Evolutionary conservation across 495 filamentous ascomycete genomes (phyloP), one percentile per base, ranked within the genome.

Genomic region (Neurospora terricola): DNA sequence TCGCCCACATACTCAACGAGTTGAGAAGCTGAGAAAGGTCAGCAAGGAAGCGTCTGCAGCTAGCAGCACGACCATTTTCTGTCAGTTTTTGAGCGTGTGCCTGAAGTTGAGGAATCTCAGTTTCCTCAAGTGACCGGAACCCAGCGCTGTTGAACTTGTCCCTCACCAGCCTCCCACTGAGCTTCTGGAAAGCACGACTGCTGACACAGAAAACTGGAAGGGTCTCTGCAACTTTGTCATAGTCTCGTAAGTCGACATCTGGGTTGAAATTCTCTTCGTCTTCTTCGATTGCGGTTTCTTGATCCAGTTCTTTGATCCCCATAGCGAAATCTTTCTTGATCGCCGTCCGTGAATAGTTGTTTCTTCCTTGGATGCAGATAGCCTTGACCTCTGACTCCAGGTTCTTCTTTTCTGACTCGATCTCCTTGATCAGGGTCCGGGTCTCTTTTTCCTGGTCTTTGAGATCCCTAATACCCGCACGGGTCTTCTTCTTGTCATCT

Each of bases 151-250:
- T 39, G 80, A 86, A 73, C n/a, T 78, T 71, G 38, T 81, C 80
- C 30, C 77, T 77, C 38, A 80, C 76, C 7, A 91, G 75, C 5
- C 87, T 85, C 18, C 88, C 88, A 43, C 81, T 81, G 16, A 92
- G 77, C 69, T 89, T 88, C 73, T 91, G 88, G 69, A 90, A 92
- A 0, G 85, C 90, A 34, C 86, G 80, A 66, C 85, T 87, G 69
- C 86, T 88, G 10, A 90, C 88, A 73, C 89, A 91, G 75, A 91
- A 92, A 2, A 92, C 88, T 0, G 88, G 87, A 7, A 92, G 81
- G 5, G 80, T 82, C 7, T 79, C 80, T 0, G 89, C 88, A 14
- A 91, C 83, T 45, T 87, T 81, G 4, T 88, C 83, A 59, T 92
- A 92, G 75, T 92, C 88, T 11, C 88, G 80, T 34, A 82, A 39